Evolutionary conservation across 176 grass and related monocot genomes (phyloP), one percentile per base, ranked within the genome.

Genomic region (Eleusine indica): DNA sequence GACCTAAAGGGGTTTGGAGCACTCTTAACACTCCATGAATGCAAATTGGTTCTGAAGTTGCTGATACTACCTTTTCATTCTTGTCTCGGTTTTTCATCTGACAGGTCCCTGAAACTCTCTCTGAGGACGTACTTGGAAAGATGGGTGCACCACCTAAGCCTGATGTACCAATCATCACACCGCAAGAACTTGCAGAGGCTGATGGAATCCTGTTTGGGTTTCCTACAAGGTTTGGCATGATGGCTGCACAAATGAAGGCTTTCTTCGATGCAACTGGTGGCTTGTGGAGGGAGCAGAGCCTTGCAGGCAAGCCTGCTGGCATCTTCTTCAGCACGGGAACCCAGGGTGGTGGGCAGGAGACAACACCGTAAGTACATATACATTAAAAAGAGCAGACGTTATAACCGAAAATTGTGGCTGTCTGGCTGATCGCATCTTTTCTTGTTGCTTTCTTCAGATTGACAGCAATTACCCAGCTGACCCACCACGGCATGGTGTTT

Each of bases 201-300:
- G 92, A 97, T 57, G 94, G 92, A n/a, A 87, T 97, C 69, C 73
- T 97, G 3, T 97, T 97, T n/a, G 94, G 94, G 16, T 97, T 97
- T 40, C 94, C 94, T 2, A 97, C 94, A 18, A 91, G 94, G 71
- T 97, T 97, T 85, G 94, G 94, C 71, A 97, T 97, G 94, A 97
- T 94, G 94, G 87, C 91, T 0, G 94, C 94, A 0, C 94, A 97
- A 63, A 93, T 97, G 90, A 97, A 97, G 84, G 91, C 92, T 47
- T 89, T 97, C 53, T 91, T 97, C 37, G 94, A 97, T 43, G 81
- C 94, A 64, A 97, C 94, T 13, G 92, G 94, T 70, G 78, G 94
- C 37, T 85, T 97, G 17, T 97, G 95, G 92, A 78, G 88, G 72
- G 87, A 86, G 78, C 92, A 97, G 84, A 89, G 89, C 60, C 92